Percentiles rank a stretch among this genome's conserved stretches.
Evolutionary conservation across 805 yeast genomes (phyloP).

Genomic region (Komagataella phaffii): DNA sequence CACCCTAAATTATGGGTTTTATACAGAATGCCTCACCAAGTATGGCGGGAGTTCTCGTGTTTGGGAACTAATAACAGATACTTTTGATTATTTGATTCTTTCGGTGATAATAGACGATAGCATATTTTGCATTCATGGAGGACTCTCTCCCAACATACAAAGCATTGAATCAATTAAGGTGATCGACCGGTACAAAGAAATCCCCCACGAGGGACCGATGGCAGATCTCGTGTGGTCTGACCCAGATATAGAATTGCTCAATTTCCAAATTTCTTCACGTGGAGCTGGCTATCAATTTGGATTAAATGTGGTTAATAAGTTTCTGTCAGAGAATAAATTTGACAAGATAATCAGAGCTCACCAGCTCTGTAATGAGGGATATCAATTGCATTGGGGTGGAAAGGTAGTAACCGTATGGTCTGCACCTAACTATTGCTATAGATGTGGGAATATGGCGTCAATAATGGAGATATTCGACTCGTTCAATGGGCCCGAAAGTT

Average conservation of each 20-base stretch:
- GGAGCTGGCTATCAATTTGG: conserved; percentile 99
- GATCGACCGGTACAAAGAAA: conserved; percentile 84
- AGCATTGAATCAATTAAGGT: conserved; percentile 84
- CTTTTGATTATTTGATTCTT: conserved; percentile 82
- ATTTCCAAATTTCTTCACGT: conserved; percentile 81
- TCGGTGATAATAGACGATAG: conserved; percentile 84
- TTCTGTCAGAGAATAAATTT: conserved; percentile 64
- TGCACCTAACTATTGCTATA: conserved; percentile 94
- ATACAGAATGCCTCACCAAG: conserved; percentile 85
- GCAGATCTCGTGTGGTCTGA: conserved; percentile 98
- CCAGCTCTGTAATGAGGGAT: conserved; percentile 94
- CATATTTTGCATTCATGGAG: conserved; percentile 94
- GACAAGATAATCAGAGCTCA: conserved; percentile 86
- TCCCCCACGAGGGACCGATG: conserved; percentile 99
- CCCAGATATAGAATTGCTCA: conserved; percentile 73
- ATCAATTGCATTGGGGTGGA: conserved; percentile 82
- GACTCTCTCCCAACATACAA: conserved; percentile 89
- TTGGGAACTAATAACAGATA: conserved; percentile 84
- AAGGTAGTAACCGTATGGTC: conserved; percentile 95
- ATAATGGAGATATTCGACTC: conserved; percentile 66
- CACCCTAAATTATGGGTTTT: conserved; percentile 94
- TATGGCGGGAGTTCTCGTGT: conserved; percentile 64
- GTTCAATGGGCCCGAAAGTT: conserved; percentile 48
- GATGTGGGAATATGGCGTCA: conserved; percentile 97
- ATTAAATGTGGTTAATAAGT: conserved; percentile 75